A percentile compares a stretch with the other conserved stretches of the same genome.
Evolutionary conservation across 139 green algal species (phyloP).

Genomic region (Micromonas commoda): DNA sequence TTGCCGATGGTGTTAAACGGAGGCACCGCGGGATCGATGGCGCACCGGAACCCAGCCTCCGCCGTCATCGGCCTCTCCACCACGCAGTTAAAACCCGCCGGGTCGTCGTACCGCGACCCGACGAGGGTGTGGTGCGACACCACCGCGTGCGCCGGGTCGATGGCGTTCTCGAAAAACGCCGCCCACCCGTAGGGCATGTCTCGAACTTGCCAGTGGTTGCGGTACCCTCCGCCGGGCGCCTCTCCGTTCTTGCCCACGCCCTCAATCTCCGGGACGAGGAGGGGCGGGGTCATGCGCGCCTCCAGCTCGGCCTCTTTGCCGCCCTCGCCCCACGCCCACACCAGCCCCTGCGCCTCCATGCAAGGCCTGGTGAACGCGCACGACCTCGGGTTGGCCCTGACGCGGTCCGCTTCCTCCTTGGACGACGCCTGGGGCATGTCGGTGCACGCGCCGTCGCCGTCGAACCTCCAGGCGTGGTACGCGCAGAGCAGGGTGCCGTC

Average conservation of each 20-base stretch:
- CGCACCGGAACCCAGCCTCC: constrained; percentile 20
- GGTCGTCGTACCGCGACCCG: constrained; percentile 26
- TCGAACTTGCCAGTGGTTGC: constrained; percentile 25
- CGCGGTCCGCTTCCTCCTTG: background rate
- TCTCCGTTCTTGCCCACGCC: constrained; percentile 10
- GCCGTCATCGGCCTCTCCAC: constrained; percentile 6
- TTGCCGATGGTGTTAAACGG: constrained; percentile 26
- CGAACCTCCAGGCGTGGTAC: constrained; percentile 45
- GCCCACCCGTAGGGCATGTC: constrained; percentile 41
- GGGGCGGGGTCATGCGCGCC: constrained; percentile 2
- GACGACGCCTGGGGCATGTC: constrained; percentile 27
- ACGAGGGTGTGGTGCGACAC: constrained; percentile 34
- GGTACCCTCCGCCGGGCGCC: constrained; percentile 12
- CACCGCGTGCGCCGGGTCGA: constrained; percentile 36
- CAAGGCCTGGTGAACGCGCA: constrained; percentile 24
- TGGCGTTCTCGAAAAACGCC: constrained; percentile 47
- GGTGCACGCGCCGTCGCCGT: constrained; percentile 30
- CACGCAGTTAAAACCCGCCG: constrained; percentile 23
- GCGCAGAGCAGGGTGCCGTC: constrained; percentile 39
- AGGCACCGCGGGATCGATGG: constrained; percentile 23
- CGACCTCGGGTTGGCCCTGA: constrained; percentile 21
- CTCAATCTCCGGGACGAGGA: constrained; percentile 22
- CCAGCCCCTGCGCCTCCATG: constrained; percentile 24
- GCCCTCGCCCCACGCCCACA: constrained; percentile 35
- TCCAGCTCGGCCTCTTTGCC: constrained; percentile 11